Base-by-base conservation (phyloP, 2,329 filamentous ascomycete species). In the Dothistroma septosporum region DNA sequence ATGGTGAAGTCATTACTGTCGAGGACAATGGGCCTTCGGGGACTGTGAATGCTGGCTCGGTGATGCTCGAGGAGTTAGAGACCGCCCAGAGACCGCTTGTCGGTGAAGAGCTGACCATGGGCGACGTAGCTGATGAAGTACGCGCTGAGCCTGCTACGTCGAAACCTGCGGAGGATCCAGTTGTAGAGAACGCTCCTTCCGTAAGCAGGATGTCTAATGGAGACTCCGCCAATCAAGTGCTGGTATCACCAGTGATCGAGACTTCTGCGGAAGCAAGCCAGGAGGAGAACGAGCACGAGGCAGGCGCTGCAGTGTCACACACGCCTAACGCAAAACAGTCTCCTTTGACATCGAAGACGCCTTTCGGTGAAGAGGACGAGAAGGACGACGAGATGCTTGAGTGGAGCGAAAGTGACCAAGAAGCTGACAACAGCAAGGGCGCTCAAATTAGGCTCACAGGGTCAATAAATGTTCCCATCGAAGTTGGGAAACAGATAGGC, bases 371-470 rank as follows among this genome's bases (percentile, higher is more conserved):
- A 50, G 57, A 61, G 14, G 58, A 49, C 14, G 57, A 41, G 22
- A 31, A 71, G 16, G 63, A 72, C 24, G 75, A 74, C 21, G 76
- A 76, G 44, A 66, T 70, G 41, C 58, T 76, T 35, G 80, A 83
- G 1, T 85, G 82, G 83, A 81, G 81, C 4, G 82, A 82, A 37
- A 84, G 82, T 63, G 82, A 84, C 47, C 69, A 75, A 60, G 75
- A 70, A 61, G 37, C 59, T 37, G 52, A 37, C 14, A 2, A 16
- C 16, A 32, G 16, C 14, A 19, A 44, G n/a, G 9, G 14, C 14
- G 14, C 41, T 19, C 16, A 6, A 8, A 0, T 9, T 16, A 44
- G 16, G 14, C 8, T n/a, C 14, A n/a, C 41, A 9, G 8, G 16
- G n/a, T 44, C 41, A n/a, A 8, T 16, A 1, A 19, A 19, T 19